A percentile compares a stretch with the other conserved stretches of the same genome.
Evolutionary conservation across 495 filamentous ascomycete genomes (phyloP).

Genomic region (Tetracladium setigerum): DNA sequence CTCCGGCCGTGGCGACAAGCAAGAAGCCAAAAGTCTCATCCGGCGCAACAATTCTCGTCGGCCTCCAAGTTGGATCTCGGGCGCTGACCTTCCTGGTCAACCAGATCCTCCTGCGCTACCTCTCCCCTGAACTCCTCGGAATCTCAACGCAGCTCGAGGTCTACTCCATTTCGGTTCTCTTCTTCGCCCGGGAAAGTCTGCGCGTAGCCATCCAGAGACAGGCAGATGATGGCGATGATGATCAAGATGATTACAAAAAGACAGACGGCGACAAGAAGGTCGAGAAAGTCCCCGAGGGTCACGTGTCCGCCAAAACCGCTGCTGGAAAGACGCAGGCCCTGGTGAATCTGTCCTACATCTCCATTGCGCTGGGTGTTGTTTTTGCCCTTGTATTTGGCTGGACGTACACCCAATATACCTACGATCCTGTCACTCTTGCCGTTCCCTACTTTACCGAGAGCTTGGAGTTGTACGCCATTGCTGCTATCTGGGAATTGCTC

Average conservation of each 20-base stretch:
- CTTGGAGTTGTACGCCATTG: constrained; percentile 62
- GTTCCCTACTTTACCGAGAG: constrained; percentile 55
- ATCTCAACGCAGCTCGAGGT: constrained; percentile 85
- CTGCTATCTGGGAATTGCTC: constrained; percentile 71
- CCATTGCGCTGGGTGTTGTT: constrained; percentile 59
- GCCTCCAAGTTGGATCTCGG: constrained; percentile 76
- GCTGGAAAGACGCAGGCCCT: constrained; percentile 52
- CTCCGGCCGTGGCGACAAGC: neutral
- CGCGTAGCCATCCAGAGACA: constrained; percentile 82
- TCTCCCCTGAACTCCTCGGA: constrained; percentile 77
- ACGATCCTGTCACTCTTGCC: constrained; percentile 33
- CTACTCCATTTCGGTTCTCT: constrained; percentile 78
- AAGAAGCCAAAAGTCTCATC: constrained; percentile 25
- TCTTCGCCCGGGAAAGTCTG: constrained; percentile 84
- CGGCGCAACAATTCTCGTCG: constrained; percentile 78
- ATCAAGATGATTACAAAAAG: constrained; percentile 42
- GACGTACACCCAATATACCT: constrained; percentile 46
- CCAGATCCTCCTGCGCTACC: constrained; percentile 76
- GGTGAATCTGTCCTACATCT: constrained; percentile 81
- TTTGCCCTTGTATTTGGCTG: constrained; percentile 52
- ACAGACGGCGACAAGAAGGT: constrained; percentile 24
- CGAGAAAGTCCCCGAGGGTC: constrained; percentile 10
- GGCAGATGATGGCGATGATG: constrained; percentile 27
- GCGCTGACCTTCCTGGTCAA: constrained; percentile 85
- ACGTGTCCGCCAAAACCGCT: constrained; percentile 16